Base-by-base conservation (phyloP, 129 eudicot genomes). In the Arctium lappa region DNA sequence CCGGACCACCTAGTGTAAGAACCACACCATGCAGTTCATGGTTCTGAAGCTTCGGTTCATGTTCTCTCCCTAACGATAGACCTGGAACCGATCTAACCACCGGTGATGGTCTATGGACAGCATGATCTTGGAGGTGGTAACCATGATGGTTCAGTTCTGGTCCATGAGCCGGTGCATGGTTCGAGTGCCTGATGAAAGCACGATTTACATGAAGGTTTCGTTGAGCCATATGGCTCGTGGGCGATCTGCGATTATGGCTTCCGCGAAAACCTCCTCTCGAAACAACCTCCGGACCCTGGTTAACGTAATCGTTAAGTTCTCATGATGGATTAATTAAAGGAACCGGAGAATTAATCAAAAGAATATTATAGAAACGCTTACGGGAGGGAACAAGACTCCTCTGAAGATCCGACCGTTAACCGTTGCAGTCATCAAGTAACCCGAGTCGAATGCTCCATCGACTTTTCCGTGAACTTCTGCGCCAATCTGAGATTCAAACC, bases 341-440 rank as follows among this genome's bases (percentile, higher is more conserved):
- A 31, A 31, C 33, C 37, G 5, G 18, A 6, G 31, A 33, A 33
- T 60, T 29, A 22, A 9, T 31, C 42, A 2, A 8, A 27, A 56
- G 74, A 33, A 8, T 53, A 6, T n/a, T 22, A 48, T 53, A 39
- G 53, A 76, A 38, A 79, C 1, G 72, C 84, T 85, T 86, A 95
- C 99, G 31, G 97, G 98, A 78, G 99, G 79, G 86, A 95, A 95
- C 74, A 95, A 80, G 78, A 95, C 99, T 30, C 99, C 99, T 90
- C 98, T 75, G 73, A 91, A 93, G 11, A 87, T 86, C 70, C 88
- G 93, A 65, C 99, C 99, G 75, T 91, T 93, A 37, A 95, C 93
- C 0, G 83, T 87, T 34, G 99, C 99, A 62, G 98, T 95, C 98
- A 95, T 88, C 77, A 95, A 86, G 83, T 88, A 95, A 62, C 99